phyloP scores from a whole-genome alignment of 306 rosid genomes.

The Vicia sativa region DNA sequence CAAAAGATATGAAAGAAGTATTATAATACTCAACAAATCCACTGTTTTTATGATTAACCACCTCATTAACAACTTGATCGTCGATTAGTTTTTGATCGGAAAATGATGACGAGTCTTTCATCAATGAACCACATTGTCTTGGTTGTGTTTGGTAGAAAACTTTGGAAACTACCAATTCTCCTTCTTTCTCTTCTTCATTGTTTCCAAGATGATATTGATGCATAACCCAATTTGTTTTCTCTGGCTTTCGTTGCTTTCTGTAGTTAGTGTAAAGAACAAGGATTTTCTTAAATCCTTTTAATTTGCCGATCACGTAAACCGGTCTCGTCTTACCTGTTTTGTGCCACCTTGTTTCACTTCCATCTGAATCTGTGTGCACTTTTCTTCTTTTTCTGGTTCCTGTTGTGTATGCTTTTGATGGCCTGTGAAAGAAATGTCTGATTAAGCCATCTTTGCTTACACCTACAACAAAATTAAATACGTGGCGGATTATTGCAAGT shows the following conservation, averaged over 20 bases:
- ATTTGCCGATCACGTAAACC: slow-evolving; percentile 40
- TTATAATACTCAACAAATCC: slow-evolving; percentile 53
- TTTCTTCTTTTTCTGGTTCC: slow-evolving; percentile 71
- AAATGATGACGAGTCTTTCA: slow-evolving; percentile 48
- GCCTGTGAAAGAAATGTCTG: slow-evolving; percentile 69
- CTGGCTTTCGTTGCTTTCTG: slow-evolving; percentile 77
- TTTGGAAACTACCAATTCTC: slow-evolving; percentile 75
- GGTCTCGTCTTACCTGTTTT: slow-evolving; percentile 73
- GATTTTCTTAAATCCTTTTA: slow-evolving; percentile 75
- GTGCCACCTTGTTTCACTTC: slow-evolving; percentile 73
- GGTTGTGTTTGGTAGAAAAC: slow-evolving; percentile 89
- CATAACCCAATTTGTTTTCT: slow-evolving; percentile 87
- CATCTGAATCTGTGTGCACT: slow-evolving; percentile 58
- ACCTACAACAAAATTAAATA: slow-evolving; percentile 37
- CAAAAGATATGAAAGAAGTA: slow-evolving; percentile 61
- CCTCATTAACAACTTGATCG: slow-evolving; percentile 42
- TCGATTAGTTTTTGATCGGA: slow-evolving; percentile 37
- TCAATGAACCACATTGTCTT: slow-evolving; percentile 70
- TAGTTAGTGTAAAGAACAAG: slow-evolving; percentile 84
- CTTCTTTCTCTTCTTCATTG: slow-evolving; percentile 82
- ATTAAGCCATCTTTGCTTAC: slow-evolving; percentile 63
- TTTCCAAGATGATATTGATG: slow-evolving; percentile 77
- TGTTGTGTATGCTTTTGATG: slow-evolving; percentile 69
- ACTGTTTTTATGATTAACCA: slow-evolving; percentile 38
- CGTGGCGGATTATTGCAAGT: neutral